Percentiles rank a stretch among this genome's conserved stretches.
phyloP scores from a whole-genome alignment of 2,329 filamentous ascomycete species.

The Helotiales sp. region DNA sequence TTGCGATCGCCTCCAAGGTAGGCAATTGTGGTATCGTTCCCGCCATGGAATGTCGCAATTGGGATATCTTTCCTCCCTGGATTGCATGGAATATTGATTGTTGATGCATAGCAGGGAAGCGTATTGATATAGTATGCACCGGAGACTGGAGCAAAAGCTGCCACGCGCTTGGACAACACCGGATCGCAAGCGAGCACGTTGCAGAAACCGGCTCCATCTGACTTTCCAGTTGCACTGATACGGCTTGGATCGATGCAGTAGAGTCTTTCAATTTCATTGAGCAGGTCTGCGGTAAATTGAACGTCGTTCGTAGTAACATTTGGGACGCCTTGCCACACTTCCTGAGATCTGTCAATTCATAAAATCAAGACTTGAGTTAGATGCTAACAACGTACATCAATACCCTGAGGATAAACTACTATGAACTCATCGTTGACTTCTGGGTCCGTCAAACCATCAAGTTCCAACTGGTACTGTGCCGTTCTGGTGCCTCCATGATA shows the following conservation, averaged over 20 bases:
- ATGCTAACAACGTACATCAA: conserved; percentile 31
- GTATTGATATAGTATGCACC: conserved; percentile 42
- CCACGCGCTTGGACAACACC: conserved; percentile 39
- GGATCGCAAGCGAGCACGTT: conserved; percentile 43
- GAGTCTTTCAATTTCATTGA: conserved; percentile 40
- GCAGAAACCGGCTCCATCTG: conserved; percentile 44
- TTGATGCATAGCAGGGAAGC: conserved; percentile 37
- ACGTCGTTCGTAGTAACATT: conserved; percentile 43
- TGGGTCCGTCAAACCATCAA: conserved; percentile 37
- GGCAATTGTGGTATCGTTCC: too few relatives aligned
- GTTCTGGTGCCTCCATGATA: conserved; percentile 45
- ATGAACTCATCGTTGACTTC: conserved; percentile 38
- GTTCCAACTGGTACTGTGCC: conserved; percentile 32
- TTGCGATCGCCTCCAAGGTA: conserved; percentile 43
- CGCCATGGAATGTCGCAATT: conserved; percentile 47
- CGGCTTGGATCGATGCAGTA: conserved; percentile 38
- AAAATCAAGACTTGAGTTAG: not conserved
- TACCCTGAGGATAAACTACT: conserved; percentile 47
- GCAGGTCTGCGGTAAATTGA: conserved; percentile 44
- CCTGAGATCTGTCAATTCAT: conserved; percentile 20
- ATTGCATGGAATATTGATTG: conserved; percentile 38
- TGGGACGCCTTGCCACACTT: conserved; percentile 41
- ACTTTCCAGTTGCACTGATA: conserved; percentile 35
- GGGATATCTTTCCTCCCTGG: conserved; percentile 39
- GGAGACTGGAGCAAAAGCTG: conserved; percentile 46